phyloP scores from a whole-genome alignment of 176 grass and related monocot genomes.

The Hyparrhenia diplandra region DNA sequence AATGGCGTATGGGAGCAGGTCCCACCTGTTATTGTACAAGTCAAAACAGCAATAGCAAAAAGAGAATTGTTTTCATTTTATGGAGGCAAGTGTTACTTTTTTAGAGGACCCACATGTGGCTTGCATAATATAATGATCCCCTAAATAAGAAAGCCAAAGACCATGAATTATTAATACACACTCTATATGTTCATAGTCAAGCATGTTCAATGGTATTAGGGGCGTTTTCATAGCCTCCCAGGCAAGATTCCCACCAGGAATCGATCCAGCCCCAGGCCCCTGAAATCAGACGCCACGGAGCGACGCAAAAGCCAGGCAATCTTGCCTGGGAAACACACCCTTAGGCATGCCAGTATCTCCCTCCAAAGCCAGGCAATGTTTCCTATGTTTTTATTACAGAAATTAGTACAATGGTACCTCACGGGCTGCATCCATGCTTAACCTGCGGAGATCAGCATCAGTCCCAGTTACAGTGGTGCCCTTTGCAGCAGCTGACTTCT shows the following conservation, averaged over 20 bases:
- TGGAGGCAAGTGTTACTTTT: background rate
- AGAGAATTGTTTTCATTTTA: background rate
- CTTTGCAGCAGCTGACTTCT: slow-evolving; percentile 79
- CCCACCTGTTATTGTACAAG: background rate
- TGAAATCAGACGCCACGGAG: background rate
- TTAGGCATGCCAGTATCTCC: background rate
- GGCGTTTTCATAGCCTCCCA: background rate
- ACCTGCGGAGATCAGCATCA: slow-evolving; percentile 95
- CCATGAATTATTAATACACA: slow-evolving; percentile 3
- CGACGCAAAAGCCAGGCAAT: background rate
- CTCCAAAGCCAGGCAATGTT: background rate
- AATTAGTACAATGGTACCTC: slow-evolving; percentile 64
- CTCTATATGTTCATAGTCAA: slow-evolving; percentile 3
- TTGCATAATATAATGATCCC: background rate
- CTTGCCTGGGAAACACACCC: background rate
- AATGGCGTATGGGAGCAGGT: slow-evolving; percentile 1
- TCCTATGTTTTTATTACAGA: background rate
- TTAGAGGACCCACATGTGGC: background rate
- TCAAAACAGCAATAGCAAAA: background rate
- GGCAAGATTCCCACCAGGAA: background rate
- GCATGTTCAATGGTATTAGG: slow-evolving; percentile 6
- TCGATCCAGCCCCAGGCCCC: background rate
- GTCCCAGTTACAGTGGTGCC: slow-evolving; percentile 91
- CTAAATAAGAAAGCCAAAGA: slow-evolving; percentile 12
- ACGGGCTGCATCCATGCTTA: slow-evolving; percentile 98